Percentiles rank a stretch among this genome's conserved stretches.
Evolutionary conservation across 2,329 filamentous ascomycete species (phyloP).

Genomic region (Tolypocladium pustulatum): DNA sequence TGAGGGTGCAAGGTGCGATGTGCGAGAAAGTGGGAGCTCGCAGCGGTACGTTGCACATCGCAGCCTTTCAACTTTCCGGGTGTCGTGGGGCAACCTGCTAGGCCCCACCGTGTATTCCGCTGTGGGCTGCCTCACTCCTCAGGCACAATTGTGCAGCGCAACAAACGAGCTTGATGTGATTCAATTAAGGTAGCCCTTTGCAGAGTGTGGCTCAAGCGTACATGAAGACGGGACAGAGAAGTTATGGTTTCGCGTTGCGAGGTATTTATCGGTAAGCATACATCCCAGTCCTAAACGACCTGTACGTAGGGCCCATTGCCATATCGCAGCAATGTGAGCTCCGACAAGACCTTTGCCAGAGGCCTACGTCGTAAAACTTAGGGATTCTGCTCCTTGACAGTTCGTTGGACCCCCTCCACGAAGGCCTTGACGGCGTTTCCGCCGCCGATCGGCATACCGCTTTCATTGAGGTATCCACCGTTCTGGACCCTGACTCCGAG

Average conservation of each 20-base stretch:
- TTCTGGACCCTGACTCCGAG: slow-evolving; percentile 72
- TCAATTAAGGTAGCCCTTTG: background rate
- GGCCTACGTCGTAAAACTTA: background rate
- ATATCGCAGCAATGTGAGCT: background rate
- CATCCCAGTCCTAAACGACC: background rate
- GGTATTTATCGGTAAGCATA: too few relatives aligned
- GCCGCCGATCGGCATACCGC: slow-evolving; percentile 76
- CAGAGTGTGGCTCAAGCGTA: too few relatives aligned
- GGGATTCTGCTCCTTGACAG: slow-evolving; percentile 49
- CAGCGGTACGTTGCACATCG: background rate
- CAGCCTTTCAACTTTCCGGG: background rate
- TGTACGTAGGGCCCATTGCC: background rate
- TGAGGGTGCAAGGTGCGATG: background rate
- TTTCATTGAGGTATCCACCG: slow-evolving; percentile 68
- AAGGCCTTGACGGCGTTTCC: slow-evolving; percentile 87
- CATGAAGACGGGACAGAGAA: background rate
- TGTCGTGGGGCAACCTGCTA: background rate
- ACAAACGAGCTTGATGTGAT: background rate
- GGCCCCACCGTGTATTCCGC: background rate
- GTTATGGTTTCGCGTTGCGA: background rate
- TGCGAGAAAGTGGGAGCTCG: background rate
- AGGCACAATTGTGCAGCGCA: background rate
- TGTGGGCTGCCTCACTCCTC: background rate
- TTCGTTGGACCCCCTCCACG: slow-evolving; percentile 76
- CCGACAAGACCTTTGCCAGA: background rate